Base-by-base conservation (phyloP, 208 protist genomes). In the Acanthamoeba healyi region DNA sequence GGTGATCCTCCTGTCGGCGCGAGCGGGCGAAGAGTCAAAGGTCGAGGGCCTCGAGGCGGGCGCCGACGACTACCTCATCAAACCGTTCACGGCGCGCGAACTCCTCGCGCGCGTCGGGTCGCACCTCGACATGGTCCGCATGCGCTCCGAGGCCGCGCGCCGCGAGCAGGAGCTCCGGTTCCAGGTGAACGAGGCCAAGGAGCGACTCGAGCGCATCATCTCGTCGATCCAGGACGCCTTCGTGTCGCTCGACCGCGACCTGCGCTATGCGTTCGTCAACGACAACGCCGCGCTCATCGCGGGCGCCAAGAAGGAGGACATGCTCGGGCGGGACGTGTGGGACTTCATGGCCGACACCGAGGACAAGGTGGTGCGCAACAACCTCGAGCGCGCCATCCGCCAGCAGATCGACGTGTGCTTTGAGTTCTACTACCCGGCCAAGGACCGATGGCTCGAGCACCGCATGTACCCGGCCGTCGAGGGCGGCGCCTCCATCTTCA, bases 61-160 rank as follows among this genome's bases (percentile, higher is more conserved):
- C 24, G 94, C 94, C 2, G 94, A 95, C 40, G 94, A 94, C 88
- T 95, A 95, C 44, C 51, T 95, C 1, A 54, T 91, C 29, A 95
- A 95, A 26, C 90, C 94, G 10, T 95, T 95, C 54, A 86, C 88
- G 12, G 58, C 91, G 26, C 46, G 58, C 22, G 54, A 95, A 54
- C 94, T 95, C n/a, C 38, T 94, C 17, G 42, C 84, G 2, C 51
- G 56, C 56, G 84, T 91, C 34, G 51, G 54, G 12, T 91, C 84
- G 0, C 84, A 91, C 61, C 56, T 92, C 29, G n/a, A 51, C 3
- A 92, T 92, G 86, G 26, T 32, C 0, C 56, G 65, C 34, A 40
- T 92, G 32, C 40, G 86, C 10, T 14, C 19, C 17, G 86, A 92
- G 17, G 34, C 86, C 42, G 51, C 86, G 40, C 14, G 24, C 24